phyloP scores from a whole-genome alignment of 495 filamentous ascomycete species.

The Lepraria neglecta region DNA sequence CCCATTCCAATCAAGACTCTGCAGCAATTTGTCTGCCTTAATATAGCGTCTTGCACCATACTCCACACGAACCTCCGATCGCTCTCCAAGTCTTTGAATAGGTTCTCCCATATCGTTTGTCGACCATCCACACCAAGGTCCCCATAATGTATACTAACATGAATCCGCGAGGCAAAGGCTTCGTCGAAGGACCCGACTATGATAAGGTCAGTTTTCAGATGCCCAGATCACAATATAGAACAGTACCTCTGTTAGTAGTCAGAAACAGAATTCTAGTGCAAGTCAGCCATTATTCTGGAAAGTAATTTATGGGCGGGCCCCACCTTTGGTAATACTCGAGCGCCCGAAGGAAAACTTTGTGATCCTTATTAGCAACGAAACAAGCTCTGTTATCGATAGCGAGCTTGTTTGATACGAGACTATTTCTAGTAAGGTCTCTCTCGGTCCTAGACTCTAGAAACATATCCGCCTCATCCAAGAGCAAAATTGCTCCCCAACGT shows the following conservation, averaged over 20 bases:
- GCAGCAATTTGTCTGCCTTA: neutral
- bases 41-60: neutral
- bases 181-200: slow-evolving; percentile 38
- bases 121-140: neutral
- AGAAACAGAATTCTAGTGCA: slow-evolving; percentile 18
- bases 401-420: slow-evolving; percentile 44
- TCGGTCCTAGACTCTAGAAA: slow-evolving; percentile 30
- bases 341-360: slow-evolving; percentile 19
- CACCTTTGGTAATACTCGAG: slow-evolving; percentile 20
- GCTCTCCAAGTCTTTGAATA: slow-evolving; percentile 2
- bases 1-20: neutral
- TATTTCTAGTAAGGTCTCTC: slow-evolving; percentile 37
- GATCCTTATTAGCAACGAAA: too few species aligned
- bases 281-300: slow-evolving; percentile 5
- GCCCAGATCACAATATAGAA: neutral
- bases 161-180: slow-evolving; percentile 44
- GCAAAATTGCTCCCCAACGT: slow-evolving; percentile 28
- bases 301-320: neutral
- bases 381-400: too few species aligned
- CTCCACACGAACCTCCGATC: neutral
- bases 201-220: slow-evolving; percentile 7
- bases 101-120: neutral
- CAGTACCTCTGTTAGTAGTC: slow-evolving; percentile 18
- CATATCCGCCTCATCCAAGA: slow-evolving; percentile 39
- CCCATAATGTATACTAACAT: slow-evolving; percentile 28